A percentile compares a stretch with the other conserved stretches of the same genome.
These are phyloP conservation scores for Citropsis articulata DNA, from an alignment of 345 rosid genomes.

Conservation along the genomic window DNA sequence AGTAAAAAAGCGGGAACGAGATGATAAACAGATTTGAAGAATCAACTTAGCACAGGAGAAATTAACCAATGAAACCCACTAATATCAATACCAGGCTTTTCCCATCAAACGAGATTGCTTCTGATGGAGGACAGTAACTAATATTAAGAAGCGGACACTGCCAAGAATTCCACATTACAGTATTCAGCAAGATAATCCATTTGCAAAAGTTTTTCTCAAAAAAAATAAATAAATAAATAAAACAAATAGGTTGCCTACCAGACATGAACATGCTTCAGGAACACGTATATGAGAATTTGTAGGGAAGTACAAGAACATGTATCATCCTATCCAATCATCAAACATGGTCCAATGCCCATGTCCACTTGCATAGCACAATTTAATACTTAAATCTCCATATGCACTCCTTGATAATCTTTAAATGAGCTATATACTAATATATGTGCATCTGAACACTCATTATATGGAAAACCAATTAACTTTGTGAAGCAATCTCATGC, in stretches of 20 bases:
- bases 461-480: background rate
- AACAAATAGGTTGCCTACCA: background rate
- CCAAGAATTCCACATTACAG: slow-evolving; percentile 4
- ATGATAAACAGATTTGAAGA: slow-evolving; percentile 16
- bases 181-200: background rate
- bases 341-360: background rate
- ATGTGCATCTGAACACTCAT: background rate
- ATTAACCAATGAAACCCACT: slow-evolving; percentile 1
- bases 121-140: slow-evolving; percentile 91
- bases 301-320: background rate
- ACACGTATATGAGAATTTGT: background rate
- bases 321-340: background rate
- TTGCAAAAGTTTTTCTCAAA: background rate
- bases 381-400: background rate
- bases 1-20: slow-evolving; percentile 16
- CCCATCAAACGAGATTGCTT: slow-evolving; percentile 52
- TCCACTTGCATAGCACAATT: background rate
- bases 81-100: slow-evolving; percentile 64
- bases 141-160: slow-evolving; percentile 94
- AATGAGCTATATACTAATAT: background rate
- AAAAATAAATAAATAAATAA: background rate
- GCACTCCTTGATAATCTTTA: background rate
- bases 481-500: background rate
- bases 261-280: background rate
- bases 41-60: slow-evolving; percentile 8